Evolutionary conservation across 2,329 filamentous ascomycete species (phyloP).

Genomic region (Cladosporium sp.): DNA sequence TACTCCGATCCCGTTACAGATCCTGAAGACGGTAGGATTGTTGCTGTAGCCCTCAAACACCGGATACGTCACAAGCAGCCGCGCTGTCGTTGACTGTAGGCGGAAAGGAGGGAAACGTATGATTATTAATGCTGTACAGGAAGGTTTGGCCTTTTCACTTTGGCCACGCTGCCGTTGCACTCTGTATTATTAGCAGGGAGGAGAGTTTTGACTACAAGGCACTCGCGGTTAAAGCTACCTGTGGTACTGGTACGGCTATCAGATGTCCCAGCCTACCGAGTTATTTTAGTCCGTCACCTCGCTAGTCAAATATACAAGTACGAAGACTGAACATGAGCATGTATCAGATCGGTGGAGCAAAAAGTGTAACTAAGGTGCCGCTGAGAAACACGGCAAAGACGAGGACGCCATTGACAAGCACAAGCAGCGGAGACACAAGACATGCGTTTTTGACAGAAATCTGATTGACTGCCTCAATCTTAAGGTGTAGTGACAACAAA

Average conservation of each 20-base stretch:
- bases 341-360: not conserved
- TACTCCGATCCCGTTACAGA: constrained; percentile 6
- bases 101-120: not conserved
- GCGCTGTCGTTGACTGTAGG: not conserved
- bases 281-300: not conserved
- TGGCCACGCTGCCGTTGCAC: not conserved
- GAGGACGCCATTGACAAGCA: not conserved
- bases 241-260: not conserved
- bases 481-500: not conserved
- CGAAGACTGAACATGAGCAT: not conserved
- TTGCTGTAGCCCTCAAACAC: not conserved
- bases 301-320: not conserved
- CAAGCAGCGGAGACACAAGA: not conserved
- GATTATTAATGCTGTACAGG: not conserved
- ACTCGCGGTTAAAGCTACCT: not conserved
- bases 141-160: not conserved
- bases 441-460: constrained; percentile 1
- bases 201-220: not conserved
- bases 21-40: not conserved
- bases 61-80: not conserved
- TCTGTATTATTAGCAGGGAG: not conserved
- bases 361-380: not conserved
- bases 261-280: not conserved
- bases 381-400: not conserved
- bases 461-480: constrained; percentile 3